Evolutionary conservation across 106 monocot species (phyloP).

Genomic region (Agapanthus africanus): DNA sequence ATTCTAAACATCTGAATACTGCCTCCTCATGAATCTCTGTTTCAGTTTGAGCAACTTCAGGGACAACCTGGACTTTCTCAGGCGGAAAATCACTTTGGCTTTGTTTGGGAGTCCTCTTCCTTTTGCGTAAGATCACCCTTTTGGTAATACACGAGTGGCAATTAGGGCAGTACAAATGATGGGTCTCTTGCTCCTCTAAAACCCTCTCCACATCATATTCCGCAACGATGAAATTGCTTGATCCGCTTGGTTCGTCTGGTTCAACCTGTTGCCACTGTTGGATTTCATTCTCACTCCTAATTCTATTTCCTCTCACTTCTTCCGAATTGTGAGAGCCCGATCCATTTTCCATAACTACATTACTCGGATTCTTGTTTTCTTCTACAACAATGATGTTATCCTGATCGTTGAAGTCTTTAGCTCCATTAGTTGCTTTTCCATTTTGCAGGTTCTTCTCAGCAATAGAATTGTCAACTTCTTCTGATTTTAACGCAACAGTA

Average conservation of each 20-base stretch:
- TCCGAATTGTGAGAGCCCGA: conserved; percentile 12
- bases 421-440: conserved; percentile 5
- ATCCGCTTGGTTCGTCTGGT: conserved; percentile 6
- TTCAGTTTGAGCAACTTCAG: conserved; percentile 9
- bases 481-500: neutral
- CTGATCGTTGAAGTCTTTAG: conserved; percentile 3
- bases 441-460: conserved; percentile 12
- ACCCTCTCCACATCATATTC: conserved; percentile 65
- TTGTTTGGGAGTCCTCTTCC: conserved; percentile 48
- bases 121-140: conserved; percentile 88
- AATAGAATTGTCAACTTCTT: neutral
- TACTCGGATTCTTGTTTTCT: neutral
- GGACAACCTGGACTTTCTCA: conserved; percentile 32
- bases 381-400: neutral
- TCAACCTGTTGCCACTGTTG: neutral
- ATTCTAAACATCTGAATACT: conserved; percentile 84
- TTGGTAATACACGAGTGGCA: conserved; percentile 88
- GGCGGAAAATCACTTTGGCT: conserved; percentile 26
- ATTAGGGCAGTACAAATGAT: conserved; percentile 89
- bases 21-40: conserved; percentile 12
- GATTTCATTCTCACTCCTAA: conserved; percentile 12
- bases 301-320: neutral
- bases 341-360: conserved; percentile 14
- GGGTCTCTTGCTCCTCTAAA: conserved; percentile 82
- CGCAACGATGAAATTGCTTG: conserved; percentile 7